phyloP scores from a whole-genome alignment of 345 rosid genomes.

The Lumnitzera racemosa region DNA sequence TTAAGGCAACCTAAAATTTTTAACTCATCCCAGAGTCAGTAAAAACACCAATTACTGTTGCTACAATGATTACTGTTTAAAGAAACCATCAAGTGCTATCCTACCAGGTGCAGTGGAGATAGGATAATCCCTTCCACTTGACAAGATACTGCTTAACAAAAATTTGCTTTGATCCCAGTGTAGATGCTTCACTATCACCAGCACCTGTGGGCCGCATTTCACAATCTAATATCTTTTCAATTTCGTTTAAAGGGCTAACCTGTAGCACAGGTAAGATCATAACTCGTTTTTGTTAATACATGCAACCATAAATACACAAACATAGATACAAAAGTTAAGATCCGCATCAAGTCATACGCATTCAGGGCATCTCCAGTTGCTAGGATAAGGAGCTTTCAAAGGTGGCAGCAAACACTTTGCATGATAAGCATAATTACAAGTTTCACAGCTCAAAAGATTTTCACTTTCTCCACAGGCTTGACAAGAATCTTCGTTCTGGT shows the following conservation, averaged over 20 bases:
- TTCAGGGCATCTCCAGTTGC: slow-evolving; percentile 97
- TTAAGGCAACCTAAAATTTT: too few relatives aligned
- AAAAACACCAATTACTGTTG: too few relatives aligned
- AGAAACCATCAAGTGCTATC: not conserved
- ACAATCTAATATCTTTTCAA: slow-evolving; percentile 85
- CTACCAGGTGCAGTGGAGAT: slow-evolving; percentile 96
- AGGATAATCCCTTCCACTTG: slow-evolving; percentile 97
- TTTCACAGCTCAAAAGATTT: slow-evolving; percentile 71
- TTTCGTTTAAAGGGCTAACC: slow-evolving; percentile 94
- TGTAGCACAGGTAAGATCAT: slow-evolving; percentile 31
- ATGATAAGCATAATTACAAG: slow-evolving; percentile 84
- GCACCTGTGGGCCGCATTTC: slow-evolving; percentile 94
- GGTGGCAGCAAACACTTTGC: slow-evolving; percentile 82
- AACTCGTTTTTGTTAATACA: slow-evolving; percentile 10
- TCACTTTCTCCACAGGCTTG: slow-evolving; percentile 86
- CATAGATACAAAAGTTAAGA: not conserved
- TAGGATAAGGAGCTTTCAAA: slow-evolving; percentile 55
- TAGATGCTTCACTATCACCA: slow-evolving; percentile 54
- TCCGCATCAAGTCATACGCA: slow-evolving; percentile 43
- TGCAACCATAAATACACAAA: not conserved
- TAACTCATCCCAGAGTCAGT: too few relatives aligned
- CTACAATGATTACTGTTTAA: too few relatives aligned
- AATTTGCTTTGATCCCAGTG: slow-evolving; percentile 57
- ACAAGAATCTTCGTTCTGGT: slow-evolving; percentile 65
- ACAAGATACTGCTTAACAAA: slow-evolving; percentile 94